phyloP scores from a whole-genome alignment of 495 filamentous ascomycete species.

The Penicillium macrosclerotiorum region DNA sequence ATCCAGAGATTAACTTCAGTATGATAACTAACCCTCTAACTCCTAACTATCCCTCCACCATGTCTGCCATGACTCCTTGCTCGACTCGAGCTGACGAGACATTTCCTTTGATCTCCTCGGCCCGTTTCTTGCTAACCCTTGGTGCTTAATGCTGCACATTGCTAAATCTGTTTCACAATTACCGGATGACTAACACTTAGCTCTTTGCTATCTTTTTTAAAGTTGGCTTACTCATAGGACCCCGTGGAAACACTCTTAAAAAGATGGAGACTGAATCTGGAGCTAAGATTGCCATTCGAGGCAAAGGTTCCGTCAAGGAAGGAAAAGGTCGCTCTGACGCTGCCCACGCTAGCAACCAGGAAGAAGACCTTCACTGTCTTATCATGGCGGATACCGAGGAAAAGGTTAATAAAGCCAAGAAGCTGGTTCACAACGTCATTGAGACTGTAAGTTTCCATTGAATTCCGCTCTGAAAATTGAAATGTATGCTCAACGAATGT shows the following conservation, averaged over 20 bases:
- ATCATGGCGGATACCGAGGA: slow-evolving; percentile 99
- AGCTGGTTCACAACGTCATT: slow-evolving; percentile 94
- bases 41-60: slow-evolving; percentile 59
- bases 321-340: slow-evolving; percentile 98
- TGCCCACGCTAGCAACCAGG: slow-evolving; percentile 98
- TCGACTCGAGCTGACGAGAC: slow-evolving; percentile 47
- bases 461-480: not conserved
- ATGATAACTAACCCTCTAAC: slow-evolving; percentile 99
- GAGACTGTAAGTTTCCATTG: slow-evolving; percentile 71
- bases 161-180: slow-evolving; percentile 30
- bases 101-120: slow-evolving; percentile 37
- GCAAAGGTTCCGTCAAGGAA: slow-evolving; percentile 99
- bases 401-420: slow-evolving; percentile 97
- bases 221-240: slow-evolving; percentile 99
- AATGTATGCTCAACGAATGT: not conserved
- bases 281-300: slow-evolving; percentile 98
- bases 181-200: slow-evolving; percentile 80
- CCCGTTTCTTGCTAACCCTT: slow-evolving; percentile 60
- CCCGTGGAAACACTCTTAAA: slow-evolving; percentile 98
- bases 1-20: slow-evolving; percentile 99
- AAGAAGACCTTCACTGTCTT: slow-evolving; percentile 97
- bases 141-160: slow-evolving; percentile 41
- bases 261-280: slow-evolving; percentile 98
- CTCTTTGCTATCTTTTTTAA: slow-evolving; percentile 74
- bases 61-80: slow-evolving; percentile 48